Percentiles rank a stretch among this genome's conserved stretches.
These are phyloP conservation scores for Apiotrichum akiyoshidainum DNA, from an alignment of 1,284 basidiomycete genomes.

Conservation along the genomic window DNA sequence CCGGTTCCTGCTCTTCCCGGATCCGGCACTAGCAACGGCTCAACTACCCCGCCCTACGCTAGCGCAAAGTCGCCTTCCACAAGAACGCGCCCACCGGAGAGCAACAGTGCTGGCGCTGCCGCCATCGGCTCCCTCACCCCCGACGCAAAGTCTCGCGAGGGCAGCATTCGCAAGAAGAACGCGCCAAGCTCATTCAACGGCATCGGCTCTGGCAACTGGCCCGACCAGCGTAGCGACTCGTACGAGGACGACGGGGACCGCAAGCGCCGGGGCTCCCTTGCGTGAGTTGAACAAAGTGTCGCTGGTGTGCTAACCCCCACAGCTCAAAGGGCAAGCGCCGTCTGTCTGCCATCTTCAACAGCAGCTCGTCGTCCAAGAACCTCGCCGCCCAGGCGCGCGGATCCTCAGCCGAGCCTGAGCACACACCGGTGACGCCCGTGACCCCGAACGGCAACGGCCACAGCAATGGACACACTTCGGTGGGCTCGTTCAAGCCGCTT, in stretches of 20 bases:
- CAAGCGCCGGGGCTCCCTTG: not conserved
- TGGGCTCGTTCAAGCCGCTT: not conserved
- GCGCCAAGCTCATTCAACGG: not conserved
- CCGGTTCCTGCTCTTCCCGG: not conserved
- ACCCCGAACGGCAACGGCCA: not conserved
- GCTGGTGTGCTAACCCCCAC: not conserved
- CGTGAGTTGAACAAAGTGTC: not conserved
- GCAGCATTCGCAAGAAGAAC: not conserved
- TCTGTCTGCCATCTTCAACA: slow-evolving; percentile 40
- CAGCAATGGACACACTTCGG: not conserved
- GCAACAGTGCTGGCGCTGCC: not conserved
- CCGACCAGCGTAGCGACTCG: not conserved
- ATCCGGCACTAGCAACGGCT: too few species aligned
- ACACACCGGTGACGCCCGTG: too few species aligned
- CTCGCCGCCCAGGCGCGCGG: not conserved
- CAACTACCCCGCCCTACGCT: not conserved
- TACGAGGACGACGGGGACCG: not conserved
- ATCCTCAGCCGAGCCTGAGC: slow-evolving; percentile 8
- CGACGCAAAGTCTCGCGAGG: not conserved
- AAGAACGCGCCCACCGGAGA: slow-evolving; percentile 1
- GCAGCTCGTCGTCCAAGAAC: slow-evolving; percentile 1
- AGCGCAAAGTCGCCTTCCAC: not conserved
- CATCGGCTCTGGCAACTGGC: not conserved
- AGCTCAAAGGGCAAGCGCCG: slow-evolving; percentile 36
- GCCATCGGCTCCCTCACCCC: not conserved